Percentiles rank a stretch among this genome's conserved stretches.
phyloP scores from a whole-genome alignment of 345 rosid genomes.

The Pelargonium nanum region DNA sequence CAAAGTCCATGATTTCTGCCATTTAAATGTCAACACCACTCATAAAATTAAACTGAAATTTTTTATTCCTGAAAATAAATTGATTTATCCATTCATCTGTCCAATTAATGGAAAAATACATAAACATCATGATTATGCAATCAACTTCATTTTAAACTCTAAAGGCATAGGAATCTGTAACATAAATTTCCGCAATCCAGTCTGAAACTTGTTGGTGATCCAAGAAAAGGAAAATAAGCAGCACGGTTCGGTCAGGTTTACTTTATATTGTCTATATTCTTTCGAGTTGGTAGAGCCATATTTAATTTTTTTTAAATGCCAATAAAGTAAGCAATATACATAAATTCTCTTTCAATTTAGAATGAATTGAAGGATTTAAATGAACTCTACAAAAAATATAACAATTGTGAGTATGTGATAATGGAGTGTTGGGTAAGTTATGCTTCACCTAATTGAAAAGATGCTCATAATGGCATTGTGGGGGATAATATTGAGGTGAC shows the following conservation, averaged over 20 bases:
- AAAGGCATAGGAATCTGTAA: neutral
- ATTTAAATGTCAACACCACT: neutral
- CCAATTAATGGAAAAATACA: neutral
- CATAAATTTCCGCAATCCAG: neutral
- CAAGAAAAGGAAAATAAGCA: neutral
- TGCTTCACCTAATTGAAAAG: neutral
- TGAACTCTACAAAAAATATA: neutral
- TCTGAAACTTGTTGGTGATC: neutral
- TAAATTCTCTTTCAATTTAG: too few relatives aligned
- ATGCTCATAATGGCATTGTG: neutral
- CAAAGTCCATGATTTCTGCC: constrained; percentile 98
- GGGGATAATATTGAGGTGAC: neutral
- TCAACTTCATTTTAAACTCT: neutral
- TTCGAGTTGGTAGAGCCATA: neutral
- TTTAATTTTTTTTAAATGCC: too few relatives aligned
- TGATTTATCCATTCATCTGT: neutral
- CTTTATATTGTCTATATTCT: too few relatives aligned
- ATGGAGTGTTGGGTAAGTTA: neutral
- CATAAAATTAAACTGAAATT: neutral
- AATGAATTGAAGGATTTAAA: too few relatives aligned
- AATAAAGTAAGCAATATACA: neutral
- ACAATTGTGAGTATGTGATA: neutral
- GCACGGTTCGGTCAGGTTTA: neutral
- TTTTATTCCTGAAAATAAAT: neutral
- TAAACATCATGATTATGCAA: neutral